Base-by-base conservation (phyloP, 192 early-diverging fungal species). In the Entomortierella parvispora region DNA sequence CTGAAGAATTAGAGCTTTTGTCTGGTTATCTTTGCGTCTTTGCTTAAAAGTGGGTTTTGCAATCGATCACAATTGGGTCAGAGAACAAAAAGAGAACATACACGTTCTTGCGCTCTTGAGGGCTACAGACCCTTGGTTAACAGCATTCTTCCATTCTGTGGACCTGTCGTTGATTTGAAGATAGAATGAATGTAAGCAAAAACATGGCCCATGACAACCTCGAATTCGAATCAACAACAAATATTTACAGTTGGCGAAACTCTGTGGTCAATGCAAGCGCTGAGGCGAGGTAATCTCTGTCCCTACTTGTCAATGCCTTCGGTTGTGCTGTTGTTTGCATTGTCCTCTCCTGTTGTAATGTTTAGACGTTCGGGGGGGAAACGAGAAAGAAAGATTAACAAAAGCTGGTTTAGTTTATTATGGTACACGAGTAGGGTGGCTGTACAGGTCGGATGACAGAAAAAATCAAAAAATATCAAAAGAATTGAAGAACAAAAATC, bases 101-200 rank as follows among this genome's bases (percentile, higher is more conserved):
- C 63, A 75, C 14, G 58, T 66, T 43, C 65, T 60, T 6, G 72
- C 72, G 15, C 72, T 76, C 17, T 76, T 76, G 53, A 76, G 64
- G 1, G 65, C 72, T 18, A 59, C 25, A 2, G 37, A 23, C 0
- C 72, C 72, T 18, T 67, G 55, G 7, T 48, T 50, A 12, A 43
- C 62, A 22, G 51, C 61, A 17, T 29, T 9, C 49, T 76, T 76
- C 72, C 72, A 76, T 45, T 67, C 65, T 37, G 58, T 61, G 1
- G 72, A 76, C 56, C 72, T 65, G 44, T 22, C 18, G 34, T 52
- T 52, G 17, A n/a, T 68, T 58, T 64, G 22, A n/a, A 31, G 23
- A 10, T 14, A 65, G n/a, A 51, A 37, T 34, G 18, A 37, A 34
- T 20, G 12, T 33, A 33, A 7, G n/a, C 33, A 55, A 58, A 12